Percentiles rank a stretch among this genome's conserved stretches.
phyloP scores from a whole-genome alignment of 1,284 basidiomycete genomes.

The Leucoagaricus sp. region DNA sequence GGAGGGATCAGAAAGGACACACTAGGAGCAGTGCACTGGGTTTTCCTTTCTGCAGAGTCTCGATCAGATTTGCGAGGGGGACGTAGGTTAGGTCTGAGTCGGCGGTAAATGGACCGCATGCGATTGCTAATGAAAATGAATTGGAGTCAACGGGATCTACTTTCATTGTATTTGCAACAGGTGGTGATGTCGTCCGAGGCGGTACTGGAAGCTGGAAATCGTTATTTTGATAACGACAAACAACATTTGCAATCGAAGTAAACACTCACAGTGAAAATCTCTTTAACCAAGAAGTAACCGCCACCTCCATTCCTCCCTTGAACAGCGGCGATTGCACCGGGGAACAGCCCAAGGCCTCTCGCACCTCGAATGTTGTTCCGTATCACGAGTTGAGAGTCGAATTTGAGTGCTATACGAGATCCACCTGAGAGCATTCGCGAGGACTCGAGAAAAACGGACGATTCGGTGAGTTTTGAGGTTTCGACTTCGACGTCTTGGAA shows the following conservation, averaged over 20 bases:
- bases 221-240: background rate
- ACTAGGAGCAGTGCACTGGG: slow-evolving; percentile 85
- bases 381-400: slow-evolving; percentile 68
- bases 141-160: slow-evolving; percentile 2
- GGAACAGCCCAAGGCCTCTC: slow-evolving; percentile 81
- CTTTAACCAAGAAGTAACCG: slow-evolving; percentile 81
- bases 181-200: background rate
- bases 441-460: slow-evolving; percentile 76
- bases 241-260: slow-evolving; percentile 23
- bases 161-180: background rate
- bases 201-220: slow-evolving; percentile 9
- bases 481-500: slow-evolving; percentile 67
- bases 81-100: slow-evolving; percentile 79
- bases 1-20: slow-evolving; percentile 33
- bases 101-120: slow-evolving; percentile 81
- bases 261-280: slow-evolving; percentile 73
- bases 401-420: slow-evolving; percentile 68
- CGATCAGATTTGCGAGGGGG: slow-evolving; percentile 64
- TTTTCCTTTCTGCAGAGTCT: slow-evolving; percentile 55
- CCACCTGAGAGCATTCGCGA: slow-evolving; percentile 81
- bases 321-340: slow-evolving; percentile 87
- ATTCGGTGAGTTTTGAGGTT: slow-evolving; percentile 72
- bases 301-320: slow-evolving; percentile 92
- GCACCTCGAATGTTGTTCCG: slow-evolving; percentile 64
- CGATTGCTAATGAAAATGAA: slow-evolving; percentile 38